phyloP scores from a whole-genome alignment of 2,329 filamentous ascomycete genomes.

The Leptographium lundbergii region DNA sequence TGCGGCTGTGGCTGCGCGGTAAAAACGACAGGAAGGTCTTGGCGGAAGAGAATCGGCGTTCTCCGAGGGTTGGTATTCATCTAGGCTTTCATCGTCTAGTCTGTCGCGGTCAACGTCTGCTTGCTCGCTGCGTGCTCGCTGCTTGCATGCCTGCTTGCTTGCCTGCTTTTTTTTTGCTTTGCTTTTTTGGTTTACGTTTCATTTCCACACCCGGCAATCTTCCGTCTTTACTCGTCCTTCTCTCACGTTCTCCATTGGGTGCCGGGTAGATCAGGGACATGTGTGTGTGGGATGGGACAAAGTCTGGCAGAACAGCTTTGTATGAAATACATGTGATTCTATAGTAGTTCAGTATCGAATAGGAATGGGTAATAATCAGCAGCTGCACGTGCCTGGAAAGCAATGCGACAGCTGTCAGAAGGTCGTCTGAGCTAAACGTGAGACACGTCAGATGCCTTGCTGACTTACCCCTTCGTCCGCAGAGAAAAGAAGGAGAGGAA shows the following conservation, averaged over 20 bases:
- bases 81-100: background rate
- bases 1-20: background rate
- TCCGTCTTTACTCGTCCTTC: background rate
- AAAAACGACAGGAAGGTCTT: background rate
- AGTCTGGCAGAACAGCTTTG: background rate
- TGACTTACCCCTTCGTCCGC: background rate
- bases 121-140: background rate
- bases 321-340: background rate
- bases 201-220: too few species aligned
- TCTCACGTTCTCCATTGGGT: background rate
- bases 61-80: slow-evolving; percentile 2
- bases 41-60: slow-evolving; percentile 9
- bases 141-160: background rate
- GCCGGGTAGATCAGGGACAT: background rate
- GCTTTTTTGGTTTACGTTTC: background rate
- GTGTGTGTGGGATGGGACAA: background rate
- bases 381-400: too few species aligned
- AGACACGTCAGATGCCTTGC: background rate
- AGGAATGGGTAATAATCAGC: background rate
- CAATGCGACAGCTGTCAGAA: too few species aligned
- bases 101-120: background rate
- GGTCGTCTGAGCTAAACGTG: too few species aligned
- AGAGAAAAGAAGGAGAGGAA: too few species aligned
- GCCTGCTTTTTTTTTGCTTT: background rate
- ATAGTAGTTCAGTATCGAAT: background rate